These are phyloP conservation scores for Chimonanthus salicifolius DNA, from an alignment of 164 flowering plant species.

Conservation along the genomic window DNA sequence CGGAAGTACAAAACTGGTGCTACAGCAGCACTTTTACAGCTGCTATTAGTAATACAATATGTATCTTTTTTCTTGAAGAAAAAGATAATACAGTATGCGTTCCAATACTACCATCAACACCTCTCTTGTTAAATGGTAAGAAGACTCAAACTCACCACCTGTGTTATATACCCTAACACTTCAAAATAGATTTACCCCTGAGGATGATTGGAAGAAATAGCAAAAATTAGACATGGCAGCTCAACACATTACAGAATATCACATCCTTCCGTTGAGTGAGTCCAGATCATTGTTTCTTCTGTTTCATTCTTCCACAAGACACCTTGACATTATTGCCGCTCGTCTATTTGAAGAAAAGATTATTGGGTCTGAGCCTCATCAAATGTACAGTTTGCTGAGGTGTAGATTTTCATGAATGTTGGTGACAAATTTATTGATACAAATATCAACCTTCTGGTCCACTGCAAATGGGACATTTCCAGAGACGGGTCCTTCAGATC, in stretches of 20 bases:
- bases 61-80: too few species aligned
- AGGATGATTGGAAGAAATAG: background rate
- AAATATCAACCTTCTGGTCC: background rate
- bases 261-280: background rate
- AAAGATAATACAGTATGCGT: too few species aligned
- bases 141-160: too few species aligned
- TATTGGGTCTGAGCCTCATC: background rate
- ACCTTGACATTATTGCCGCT: background rate
- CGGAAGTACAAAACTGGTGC: too few species aligned
- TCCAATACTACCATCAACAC: too few species aligned
- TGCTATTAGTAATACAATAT: too few species aligned
- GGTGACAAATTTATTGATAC: background rate
- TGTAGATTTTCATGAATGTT: background rate
- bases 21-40: too few species aligned
- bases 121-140: too few species aligned
- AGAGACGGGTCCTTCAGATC: too few species aligned
- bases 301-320: background rate
- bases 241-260: too few species aligned
- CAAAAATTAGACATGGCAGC: background rate
- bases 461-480: background rate
- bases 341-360: background rate
- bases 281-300: background rate
- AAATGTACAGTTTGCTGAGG: background rate
- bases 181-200: background rate
- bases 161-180: background rate